Conservation (phyloP, 805 yeast genomes). For the Debaryomyces castellii region DNA sequence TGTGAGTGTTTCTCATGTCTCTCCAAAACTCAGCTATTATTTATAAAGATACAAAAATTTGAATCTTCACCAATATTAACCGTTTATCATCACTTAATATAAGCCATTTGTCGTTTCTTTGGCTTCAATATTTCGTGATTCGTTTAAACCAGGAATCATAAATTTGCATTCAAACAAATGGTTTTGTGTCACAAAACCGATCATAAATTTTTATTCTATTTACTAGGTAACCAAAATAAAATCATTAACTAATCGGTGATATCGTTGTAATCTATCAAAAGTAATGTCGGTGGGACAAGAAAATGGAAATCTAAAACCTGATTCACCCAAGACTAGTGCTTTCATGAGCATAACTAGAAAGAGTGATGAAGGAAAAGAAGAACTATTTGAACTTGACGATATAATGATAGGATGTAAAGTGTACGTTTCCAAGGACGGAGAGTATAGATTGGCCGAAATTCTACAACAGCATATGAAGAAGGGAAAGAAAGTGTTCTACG, state of each 20-base stretch:
- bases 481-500: constrained; percentile 79
- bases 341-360: constrained; percentile 12
- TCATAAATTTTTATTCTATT: not conserved
- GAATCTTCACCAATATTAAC: no score
- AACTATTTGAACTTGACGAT: constrained; percentile 41
- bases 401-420: constrained; percentile 78
- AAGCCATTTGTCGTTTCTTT: no score
- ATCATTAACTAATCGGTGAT: not conserved
- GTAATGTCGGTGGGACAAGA: constrained; percentile 11
- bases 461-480: constrained; percentile 72
- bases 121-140: no score
- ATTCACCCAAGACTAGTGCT: constrained; percentile 10
- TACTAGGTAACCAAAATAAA: not conserved
- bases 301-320: constrained; percentile 1
- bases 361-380: constrained; percentile 3
- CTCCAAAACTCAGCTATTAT: no score
- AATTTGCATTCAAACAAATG: not conserved
- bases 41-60: no score
- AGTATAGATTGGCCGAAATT: constrained; percentile 79
- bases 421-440: constrained; percentile 78
- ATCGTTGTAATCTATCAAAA: not conserved
- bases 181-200: not conserved
- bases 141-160: no score
- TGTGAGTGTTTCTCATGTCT: no score
- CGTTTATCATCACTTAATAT: no score